These are phyloP conservation scores for Neurospora sp. DNA, from an alignment of 495 filamentous ascomycete species.

Conservation along the genomic window DNA sequence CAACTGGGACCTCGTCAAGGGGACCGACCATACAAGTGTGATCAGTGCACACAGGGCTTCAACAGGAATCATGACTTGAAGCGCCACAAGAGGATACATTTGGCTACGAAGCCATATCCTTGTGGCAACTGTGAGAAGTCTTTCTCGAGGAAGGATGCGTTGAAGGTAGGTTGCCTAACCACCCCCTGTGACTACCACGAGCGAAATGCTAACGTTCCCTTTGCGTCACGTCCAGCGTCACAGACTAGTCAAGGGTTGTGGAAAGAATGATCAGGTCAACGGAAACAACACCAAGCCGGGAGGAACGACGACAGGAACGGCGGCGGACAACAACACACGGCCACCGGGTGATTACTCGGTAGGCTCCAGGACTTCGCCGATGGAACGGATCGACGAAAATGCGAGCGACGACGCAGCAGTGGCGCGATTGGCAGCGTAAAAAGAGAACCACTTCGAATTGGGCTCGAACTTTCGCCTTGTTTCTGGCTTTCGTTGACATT, in stretches of 20 bases:
- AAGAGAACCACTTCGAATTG: neutral
- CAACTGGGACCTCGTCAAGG: conserved; percentile 20
- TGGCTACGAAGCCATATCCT: conserved; percentile 92
- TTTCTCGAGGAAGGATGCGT: conserved; percentile 91
- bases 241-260: conserved; percentile 89
- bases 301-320: conserved; percentile 3
- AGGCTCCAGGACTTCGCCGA: neutral
- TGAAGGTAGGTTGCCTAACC: conserved; percentile 58
- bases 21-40: conserved; percentile 91
- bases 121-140: conserved; percentile 91
- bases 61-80: conserved; percentile 97
- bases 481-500: neutral
- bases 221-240: conserved; percentile 53
- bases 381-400: neutral
- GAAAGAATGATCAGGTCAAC: conserved; percentile 28
- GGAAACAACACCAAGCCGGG: neutral
- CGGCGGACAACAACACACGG: neutral
- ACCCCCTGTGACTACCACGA: neutral
- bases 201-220: conserved; percentile 3
- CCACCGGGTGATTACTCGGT: neutral
- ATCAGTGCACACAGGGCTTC: conserved; percentile 85
- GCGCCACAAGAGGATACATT: conserved; percentile 87
- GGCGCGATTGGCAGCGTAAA: neutral
- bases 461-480: neutral
- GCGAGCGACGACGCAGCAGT: neutral